Base-by-base conservation (phyloP, 2,329 filamentous ascomycete species). In the Coccinonectria pachysandricola region DNA sequence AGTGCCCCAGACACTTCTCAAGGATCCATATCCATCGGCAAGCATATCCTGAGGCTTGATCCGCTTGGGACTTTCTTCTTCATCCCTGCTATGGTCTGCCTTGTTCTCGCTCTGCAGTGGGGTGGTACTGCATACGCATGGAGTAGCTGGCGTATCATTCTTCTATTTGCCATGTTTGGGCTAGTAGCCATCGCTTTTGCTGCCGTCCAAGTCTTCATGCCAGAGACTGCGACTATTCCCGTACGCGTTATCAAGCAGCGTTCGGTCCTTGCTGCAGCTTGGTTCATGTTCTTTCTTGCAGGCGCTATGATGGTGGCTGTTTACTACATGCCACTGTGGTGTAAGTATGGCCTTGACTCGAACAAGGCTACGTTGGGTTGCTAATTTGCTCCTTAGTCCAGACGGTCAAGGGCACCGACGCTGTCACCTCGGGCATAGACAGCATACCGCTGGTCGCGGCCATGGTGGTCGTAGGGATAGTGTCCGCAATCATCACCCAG, bases 81-180 rank as follows among this genome's bases (percentile, higher is more conserved):
- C 36, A 49, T 79, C 10, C 72, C 74, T 0, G 62, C 63, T 16
- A 61, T 75, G 19, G 58, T 76, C 9, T 72, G 63, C 35, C 65
- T 79, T 19, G 51, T 79, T 3, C 54, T 80, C 5, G 74, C 74
- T 1, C 55, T 80, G 17, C 68, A 79, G 41, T 79, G 72, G 73
- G 71, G 71, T 26, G 71, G 71, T 4, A 59, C 60, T 3, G 59
- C 49, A 3, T 68, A 72, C 37, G 35, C 54, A 0, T 76, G 71
- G 71, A 52, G 46, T 19, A 59, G 54, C 36, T 64, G 63, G 53
- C 61, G 64, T 21, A 62, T 73, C 28, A 62, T 75, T 24, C 39
- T 65, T 6, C 54, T 75, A n/a, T 58, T 75, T 7, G 53, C 62
- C 21, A 36, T 71, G 7, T 72, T 68, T 31, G 64, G 43, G 1